Evolutionary conservation across 768 basidiomycete genomes (phyloP).

Genomic region (Cantharellus anzutake): DNA sequence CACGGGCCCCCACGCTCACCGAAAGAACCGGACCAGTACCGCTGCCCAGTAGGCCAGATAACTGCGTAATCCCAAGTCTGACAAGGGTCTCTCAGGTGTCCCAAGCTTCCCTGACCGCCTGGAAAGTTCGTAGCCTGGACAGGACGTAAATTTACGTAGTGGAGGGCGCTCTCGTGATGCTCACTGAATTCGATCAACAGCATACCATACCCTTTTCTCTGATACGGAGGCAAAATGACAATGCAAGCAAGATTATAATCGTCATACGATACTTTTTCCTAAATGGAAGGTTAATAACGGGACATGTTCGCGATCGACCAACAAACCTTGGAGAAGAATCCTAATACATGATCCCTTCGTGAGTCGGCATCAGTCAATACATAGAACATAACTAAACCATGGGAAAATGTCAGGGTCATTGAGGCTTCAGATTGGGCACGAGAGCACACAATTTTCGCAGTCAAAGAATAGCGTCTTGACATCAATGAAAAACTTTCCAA

Average conservation of each 20-base stretch:
- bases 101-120: constrained; percentile 60
- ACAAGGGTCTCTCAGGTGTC: constrained; percentile 88
- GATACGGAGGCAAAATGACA: constrained; percentile 84
- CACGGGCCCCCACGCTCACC: constrained; percentile 23
- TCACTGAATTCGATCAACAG: constrained; percentile 95
- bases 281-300: constrained; percentile 1
- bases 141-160: too few species aligned
- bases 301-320: background rate
- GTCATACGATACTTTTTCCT: constrained; percentile 93
- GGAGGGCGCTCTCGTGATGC: constrained; percentile 14
- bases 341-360: constrained; percentile 61
- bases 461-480: constrained; percentile 92
- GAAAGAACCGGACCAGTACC: constrained; percentile 66
- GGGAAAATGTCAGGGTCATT: background rate
- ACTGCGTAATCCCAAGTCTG: constrained; percentile 77
- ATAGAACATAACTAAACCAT: constrained; percentile 62
- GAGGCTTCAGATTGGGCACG: background rate
- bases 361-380: constrained; percentile 73
- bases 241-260: constrained; percentile 97
- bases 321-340: constrained; percentile 49
- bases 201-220: constrained; percentile 78
- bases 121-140: constrained; percentile 79
- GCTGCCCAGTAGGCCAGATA: constrained; percentile 77
- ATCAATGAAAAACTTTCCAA: constrained; percentile 98
- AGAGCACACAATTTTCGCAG: constrained; percentile 54